Evolutionary conservation across 768 basidiomycete species (phyloP).

Genomic region (Tephrocybe sp.): DNA sequence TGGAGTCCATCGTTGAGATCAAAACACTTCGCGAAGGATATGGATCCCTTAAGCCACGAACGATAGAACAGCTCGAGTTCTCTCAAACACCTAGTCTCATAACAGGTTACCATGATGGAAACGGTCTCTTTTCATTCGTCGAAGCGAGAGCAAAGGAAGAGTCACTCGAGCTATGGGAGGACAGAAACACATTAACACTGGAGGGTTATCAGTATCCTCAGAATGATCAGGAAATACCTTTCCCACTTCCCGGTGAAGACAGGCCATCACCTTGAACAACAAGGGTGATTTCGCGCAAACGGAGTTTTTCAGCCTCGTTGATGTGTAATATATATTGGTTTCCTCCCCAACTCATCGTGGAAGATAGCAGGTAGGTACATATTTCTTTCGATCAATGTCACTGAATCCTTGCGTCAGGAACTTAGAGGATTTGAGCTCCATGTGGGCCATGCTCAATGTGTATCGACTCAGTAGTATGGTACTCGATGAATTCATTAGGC

Average conservation of each 20-base stretch:
- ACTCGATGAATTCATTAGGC: no score
- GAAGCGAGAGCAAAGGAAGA: constrained; percentile 4
- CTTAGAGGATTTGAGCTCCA: no score
- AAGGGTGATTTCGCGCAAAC: not conserved
- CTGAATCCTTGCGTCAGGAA: no score
- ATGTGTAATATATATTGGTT: constrained; percentile 7
- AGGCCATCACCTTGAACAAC: constrained; percentile 8
- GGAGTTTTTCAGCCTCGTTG: constrained; percentile 12
- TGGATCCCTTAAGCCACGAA: not conserved
- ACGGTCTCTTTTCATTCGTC: constrained; percentile 13
- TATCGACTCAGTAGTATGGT: no score
- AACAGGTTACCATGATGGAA: constrained; percentile 17
- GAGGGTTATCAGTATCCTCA: constrained; percentile 14
- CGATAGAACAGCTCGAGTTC: constrained; percentile 19
- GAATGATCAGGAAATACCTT: constrained; percentile 15
- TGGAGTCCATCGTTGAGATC: constrained; percentile 17
- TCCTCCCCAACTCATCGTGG: no score
- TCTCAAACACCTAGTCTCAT: constrained; percentile 18
- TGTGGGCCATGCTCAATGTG: no score
- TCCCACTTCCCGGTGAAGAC: constrained; percentile 10
- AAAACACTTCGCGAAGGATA: constrained; percentile 14
- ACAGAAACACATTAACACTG: constrained; percentile 8
- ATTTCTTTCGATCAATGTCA: no score
- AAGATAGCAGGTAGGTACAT: no score
- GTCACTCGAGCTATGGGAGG: constrained; percentile 14